phyloP scores from a whole-genome alignment of 495 filamentous ascomycete genomes.

The Neurospora sublineolata region DNA sequence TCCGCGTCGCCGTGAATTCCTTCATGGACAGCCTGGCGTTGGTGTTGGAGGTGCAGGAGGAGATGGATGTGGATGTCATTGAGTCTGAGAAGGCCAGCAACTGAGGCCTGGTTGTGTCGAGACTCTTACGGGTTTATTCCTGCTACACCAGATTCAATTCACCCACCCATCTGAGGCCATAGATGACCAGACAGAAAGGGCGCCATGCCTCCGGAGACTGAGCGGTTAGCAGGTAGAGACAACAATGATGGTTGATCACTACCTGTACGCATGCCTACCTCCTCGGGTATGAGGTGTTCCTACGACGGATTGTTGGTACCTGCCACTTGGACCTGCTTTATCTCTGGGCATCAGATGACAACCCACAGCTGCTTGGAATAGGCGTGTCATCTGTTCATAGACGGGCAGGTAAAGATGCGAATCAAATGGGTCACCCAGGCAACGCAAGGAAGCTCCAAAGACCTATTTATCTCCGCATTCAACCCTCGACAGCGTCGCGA shows the following conservation, averaged over 20 bases:
- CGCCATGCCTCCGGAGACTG: neutral
- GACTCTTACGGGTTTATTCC: neutral
- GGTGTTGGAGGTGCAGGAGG: constrained; percentile 74
- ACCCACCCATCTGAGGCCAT: neutral
- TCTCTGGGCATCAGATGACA: neutral
- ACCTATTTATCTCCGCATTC: neutral
- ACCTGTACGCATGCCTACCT: neutral
- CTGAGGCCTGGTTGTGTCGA: neutral
- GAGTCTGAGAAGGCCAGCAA: constrained; percentile 3
- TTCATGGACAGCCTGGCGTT: constrained; percentile 86
- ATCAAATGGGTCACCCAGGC: neutral
- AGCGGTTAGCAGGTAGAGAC: neutral
- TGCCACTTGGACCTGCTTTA: neutral
- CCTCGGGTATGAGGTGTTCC: neutral
- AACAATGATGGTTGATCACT: neutral
- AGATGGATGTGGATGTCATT: constrained; percentile 79
- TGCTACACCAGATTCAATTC: neutral
- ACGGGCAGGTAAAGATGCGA: neutral
- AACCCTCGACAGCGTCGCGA: neutral
- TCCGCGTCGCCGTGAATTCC: constrained; percentile 94
- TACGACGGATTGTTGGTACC: neutral
- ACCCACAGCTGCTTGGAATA: neutral
- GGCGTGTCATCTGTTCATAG: neutral
- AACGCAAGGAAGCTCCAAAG: neutral
- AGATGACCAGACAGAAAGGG: neutral